Percentiles rank a stretch among this genome's conserved stretches.
These are phyloP conservation scores for Oryza officinalis DNA, from an alignment of 176 grass and related monocot species.

Conservation along the genomic window DNA sequence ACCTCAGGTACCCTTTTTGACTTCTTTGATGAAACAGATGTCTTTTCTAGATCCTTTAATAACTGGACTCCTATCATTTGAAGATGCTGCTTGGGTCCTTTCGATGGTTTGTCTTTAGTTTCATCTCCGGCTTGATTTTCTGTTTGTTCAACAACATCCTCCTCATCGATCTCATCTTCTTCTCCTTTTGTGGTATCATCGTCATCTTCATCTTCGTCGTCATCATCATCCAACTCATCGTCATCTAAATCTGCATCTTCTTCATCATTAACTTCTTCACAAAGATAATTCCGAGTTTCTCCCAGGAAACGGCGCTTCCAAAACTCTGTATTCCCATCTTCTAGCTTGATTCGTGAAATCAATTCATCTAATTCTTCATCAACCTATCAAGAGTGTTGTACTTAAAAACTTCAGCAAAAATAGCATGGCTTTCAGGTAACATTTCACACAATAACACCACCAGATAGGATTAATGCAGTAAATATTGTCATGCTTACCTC, in stretches of 20 bases:
- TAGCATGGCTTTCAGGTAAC: slow-evolving; percentile 14
- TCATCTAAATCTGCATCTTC: slow-evolving; percentile 51
- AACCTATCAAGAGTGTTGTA: slow-evolving; percentile 55
- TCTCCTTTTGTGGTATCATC: slow-evolving; percentile 69
- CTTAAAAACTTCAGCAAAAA: slow-evolving; percentile 22
- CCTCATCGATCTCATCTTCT: slow-evolving; percentile 85
- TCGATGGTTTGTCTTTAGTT: slow-evolving; percentile 66
- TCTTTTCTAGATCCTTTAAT: slow-evolving; percentile 80
- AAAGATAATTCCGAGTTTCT: slow-evolving; percentile 68
- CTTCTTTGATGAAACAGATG: slow-evolving; percentile 66
- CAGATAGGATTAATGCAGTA: slow-evolving; percentile 16
- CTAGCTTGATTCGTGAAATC: slow-evolving; percentile 81
- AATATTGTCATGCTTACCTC: slow-evolving; percentile 52
- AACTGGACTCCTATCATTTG: slow-evolving; percentile 88
- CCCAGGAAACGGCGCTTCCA: slow-evolving; percentile 93
- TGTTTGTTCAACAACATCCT: slow-evolving; percentile 63
- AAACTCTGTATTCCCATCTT: slow-evolving; percentile 96
- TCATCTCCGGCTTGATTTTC: slow-evolving; percentile 59
- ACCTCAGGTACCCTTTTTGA: slow-evolving; percentile 52
- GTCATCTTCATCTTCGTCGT: slow-evolving; percentile 42
- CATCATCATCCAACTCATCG: slow-evolving; percentile 48
- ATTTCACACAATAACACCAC: background rate
- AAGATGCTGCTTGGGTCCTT: slow-evolving; percentile 68
- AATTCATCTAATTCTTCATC: slow-evolving; percentile 85
- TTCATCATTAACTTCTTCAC: slow-evolving; percentile 54